phyloP scores from a whole-genome alignment of 148 eudicot species.

The Silene uniflora region DNA sequence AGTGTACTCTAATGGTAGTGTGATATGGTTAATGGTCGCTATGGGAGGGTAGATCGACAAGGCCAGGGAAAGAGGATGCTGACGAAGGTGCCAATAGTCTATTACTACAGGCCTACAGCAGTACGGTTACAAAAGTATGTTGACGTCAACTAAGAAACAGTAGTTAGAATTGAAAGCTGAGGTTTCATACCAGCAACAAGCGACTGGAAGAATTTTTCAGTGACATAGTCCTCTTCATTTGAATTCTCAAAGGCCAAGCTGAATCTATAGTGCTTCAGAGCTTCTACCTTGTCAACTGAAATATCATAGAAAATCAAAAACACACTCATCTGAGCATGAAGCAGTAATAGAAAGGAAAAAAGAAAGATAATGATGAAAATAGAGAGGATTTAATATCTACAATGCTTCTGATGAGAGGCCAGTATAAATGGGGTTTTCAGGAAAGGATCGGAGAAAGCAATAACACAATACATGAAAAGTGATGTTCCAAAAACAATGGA shows the following conservation, averaged over 20 bases:
- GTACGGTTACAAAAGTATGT: not conserved
- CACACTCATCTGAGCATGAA: not conserved
- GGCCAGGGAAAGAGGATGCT: not conserved
- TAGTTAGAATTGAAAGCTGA: not conserved
- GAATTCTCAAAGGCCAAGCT: conserved; percentile 99
- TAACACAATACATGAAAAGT: not conserved
- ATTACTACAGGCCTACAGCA: not conserved
- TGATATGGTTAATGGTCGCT: not conserved
- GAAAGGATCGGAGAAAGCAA: not conserved
- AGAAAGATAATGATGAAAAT: not conserved
- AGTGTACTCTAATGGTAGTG: not conserved
- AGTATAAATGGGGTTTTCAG: not conserved
- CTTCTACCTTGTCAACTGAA: conserved; percentile 87
- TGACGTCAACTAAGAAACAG: not conserved
- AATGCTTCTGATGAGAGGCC: not conserved
- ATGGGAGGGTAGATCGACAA: not conserved
- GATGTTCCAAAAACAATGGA: not conserved
- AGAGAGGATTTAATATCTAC: not conserved
- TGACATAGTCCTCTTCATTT: conserved; percentile 95
- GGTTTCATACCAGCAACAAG: conserved; percentile 81
- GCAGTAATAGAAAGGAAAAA: not conserved
- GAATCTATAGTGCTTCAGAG: conserved; percentile 78
- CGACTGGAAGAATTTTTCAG: conserved; percentile 94
- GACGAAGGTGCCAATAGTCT: not conserved
- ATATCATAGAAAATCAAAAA: not conserved